Evolutionary conservation across 2,329 filamentous ascomycete genomes (phyloP), one percentile per base, ranked within the genome.

Genomic region (Trichoderma lentiforme): DNA sequence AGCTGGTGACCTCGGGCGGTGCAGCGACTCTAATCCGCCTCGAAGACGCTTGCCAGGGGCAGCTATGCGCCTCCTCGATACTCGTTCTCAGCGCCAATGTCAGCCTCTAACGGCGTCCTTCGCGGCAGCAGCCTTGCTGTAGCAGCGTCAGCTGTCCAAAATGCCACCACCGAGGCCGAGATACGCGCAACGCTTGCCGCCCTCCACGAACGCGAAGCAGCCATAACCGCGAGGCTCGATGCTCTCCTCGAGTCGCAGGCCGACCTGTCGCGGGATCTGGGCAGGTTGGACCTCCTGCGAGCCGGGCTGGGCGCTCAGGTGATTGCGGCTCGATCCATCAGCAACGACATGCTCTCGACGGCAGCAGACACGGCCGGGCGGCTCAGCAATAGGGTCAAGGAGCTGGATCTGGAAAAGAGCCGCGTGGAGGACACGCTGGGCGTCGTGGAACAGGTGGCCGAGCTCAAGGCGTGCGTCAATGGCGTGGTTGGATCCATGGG

Each of bases 401-500:
- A 90, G 75, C 88, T 99, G 39, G 96, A 99, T 79, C 86, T 94
- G 71, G 95, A 99, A 83, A 97, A 98, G 85, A 91, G 91, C 72
- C 89, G 94, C 32, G 95, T 99, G 9, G 95, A 96, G 80, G 91
- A 94, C 65, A 98, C 96, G 0, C 84, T 99, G 71, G 88, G 92
- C 9, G 94, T 98, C 3, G 96, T 98, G 12, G 95, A 98, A 82
- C 95, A 98, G 83, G 95, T 99, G 15, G 93, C 93, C 6, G 96
- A 99, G 85, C 91, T 99, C 75, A 98, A 98, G 83, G 93, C 96
- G 9, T 99, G 96, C 80, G 93, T 98, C 43, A 90, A 98, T 73
- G 96, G 96, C 57, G 95, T 98, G 12, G 91, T 95, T 30, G 96
- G 95, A 21, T 97, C 93, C 73, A 99, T 99, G 96, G 96, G 95